Evolutionary conservation across 306 rosid genomes (phyloP).

Genomic region (Begonia masoniana): DNA sequence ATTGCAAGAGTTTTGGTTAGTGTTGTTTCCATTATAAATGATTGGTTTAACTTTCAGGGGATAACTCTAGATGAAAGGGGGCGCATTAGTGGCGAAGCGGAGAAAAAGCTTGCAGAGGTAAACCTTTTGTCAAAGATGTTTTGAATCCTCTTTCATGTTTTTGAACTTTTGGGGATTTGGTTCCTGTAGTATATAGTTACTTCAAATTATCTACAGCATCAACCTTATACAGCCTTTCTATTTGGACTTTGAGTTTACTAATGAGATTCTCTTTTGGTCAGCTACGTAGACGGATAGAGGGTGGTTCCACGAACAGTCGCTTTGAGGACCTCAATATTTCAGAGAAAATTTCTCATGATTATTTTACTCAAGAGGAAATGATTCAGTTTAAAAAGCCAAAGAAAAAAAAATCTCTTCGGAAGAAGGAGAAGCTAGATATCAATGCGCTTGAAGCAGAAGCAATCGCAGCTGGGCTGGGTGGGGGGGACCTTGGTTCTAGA

Average conservation of each 20-base stretch:
- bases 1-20: conserved; percentile 7
- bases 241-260: neutral
- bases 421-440: conserved; percentile 83
- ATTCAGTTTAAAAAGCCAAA: conserved; percentile 75
- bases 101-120: conserved; percentile 87
- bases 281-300: conserved; percentile 72
- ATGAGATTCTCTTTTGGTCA: conserved; percentile 17
- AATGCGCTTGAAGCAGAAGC: conserved; percentile 97
- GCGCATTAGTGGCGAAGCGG: conserved; percentile 61
- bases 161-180: no score
- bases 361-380: conserved; percentile 82
- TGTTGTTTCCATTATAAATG: conserved; percentile 5
- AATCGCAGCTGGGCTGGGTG: conserved; percentile 79
- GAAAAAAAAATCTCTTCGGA: conserved; percentile 84
- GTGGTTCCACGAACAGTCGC: conserved; percentile 30
- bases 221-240: neutral
- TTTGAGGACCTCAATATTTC: conserved; percentile 60
- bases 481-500: conserved; percentile 83
- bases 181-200: no score
- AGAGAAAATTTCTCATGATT: conserved; percentile 62
- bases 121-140: neutral
- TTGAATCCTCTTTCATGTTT: no score
- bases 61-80: conserved; percentile 73
- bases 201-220: no score
- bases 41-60: conserved; percentile 36